Base-by-base conservation (phyloP, 2,329 filamentous ascomycete genomes). In the Elsinoe batatas region DNA sequence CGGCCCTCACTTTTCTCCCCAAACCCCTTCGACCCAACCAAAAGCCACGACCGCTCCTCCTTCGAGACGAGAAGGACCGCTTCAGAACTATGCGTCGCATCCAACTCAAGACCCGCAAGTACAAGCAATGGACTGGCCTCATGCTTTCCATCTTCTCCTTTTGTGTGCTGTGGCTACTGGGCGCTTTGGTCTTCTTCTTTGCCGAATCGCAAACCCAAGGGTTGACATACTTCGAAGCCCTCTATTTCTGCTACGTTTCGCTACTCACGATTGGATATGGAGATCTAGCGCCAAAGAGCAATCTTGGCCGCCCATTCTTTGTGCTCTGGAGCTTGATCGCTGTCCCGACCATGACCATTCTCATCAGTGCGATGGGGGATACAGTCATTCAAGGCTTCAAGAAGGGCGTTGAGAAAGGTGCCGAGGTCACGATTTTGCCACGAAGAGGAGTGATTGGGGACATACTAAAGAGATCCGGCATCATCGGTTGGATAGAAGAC, bases 241-340 rank as follows among this genome's bases (percentile, higher is more conserved):
- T 96, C 42, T 95, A 95, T 70, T 94, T 95, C 66, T 83, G 84
- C 61, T 96, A 93, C 68, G 82, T 89, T 33, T 85, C 84, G 2
- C 79, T 95, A 20, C 76, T 90, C 1, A 95, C 91, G 0, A 87
- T 95, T 36, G 91, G 91, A 1, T 95, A 95, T 63, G 91, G 91
- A 3, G 89, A 95, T 61, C 69, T 85, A 4, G 82, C 83, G 1
- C 89, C 89, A 0, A 74, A 82, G n/a, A 87, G 84, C 1, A 91
- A 90, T 60, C 79, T 83, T 0, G 88, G 87, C 1, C 84, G 87
- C 55, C 82, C 87, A 0, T 95, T 95, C 67, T 96, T 95, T 64
- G 87, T 96, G n/a, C 84, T 95, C 56, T 96, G 91, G 91, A 88
- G 84, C 12, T 69, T 96, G 1, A 78, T 95, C 22, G 89, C 90